Base-by-base conservation (phyloP, 352 stramenopile species). In the Pythium pectinolyticum region DNA sequence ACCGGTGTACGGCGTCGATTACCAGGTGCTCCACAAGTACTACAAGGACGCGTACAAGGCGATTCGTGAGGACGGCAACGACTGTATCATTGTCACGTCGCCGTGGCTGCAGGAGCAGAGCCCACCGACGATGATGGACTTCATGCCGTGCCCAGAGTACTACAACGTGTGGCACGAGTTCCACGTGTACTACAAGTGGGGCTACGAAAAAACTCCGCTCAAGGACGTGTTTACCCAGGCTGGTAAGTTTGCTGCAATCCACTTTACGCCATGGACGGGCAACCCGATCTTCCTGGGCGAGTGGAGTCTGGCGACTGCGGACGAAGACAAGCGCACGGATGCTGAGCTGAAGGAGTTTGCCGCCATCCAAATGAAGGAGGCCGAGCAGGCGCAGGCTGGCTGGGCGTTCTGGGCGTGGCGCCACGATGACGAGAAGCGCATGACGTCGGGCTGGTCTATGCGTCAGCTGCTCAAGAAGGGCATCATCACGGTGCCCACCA, bases 91-190 rank as follows among this genome's bases (percentile, higher is more conserved):
- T n/a, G 67, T 71, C 3, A 67, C 78, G 8, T 69, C 76, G n/a
- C 76, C 76, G 19, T 73, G 80, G 57, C 53, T 86, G 32, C 74
- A 73, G 17, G 73, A 88, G 40, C 76, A 88, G 50, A 41, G 60
- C 15, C 57, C 68, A 17, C 59, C 61, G 27, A 63, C 59, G 24
- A 72, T 78, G 55, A 62, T 63, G 32, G 51, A 75, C 27, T 74
- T 78, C 24, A 75, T 78, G 53, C 34, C 47, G 2, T 73, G 70
- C 4, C 59, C 65, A 5, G 57, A 74, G 12, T 82, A 72, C 60
- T 63, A 57, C 45, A 86, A 88, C 43, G 72, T 88, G 11, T 90
- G 81, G 77, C 66, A 78, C 62, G 79, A 88, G 30, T 73, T 77
- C 35, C 81, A 88, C 53, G 54, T 73, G 11, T 88, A 86, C 63